phyloP scores from a whole-genome alignment of 768 basidiomycete genomes.

The Punctularia strigosozonata region DNA sequence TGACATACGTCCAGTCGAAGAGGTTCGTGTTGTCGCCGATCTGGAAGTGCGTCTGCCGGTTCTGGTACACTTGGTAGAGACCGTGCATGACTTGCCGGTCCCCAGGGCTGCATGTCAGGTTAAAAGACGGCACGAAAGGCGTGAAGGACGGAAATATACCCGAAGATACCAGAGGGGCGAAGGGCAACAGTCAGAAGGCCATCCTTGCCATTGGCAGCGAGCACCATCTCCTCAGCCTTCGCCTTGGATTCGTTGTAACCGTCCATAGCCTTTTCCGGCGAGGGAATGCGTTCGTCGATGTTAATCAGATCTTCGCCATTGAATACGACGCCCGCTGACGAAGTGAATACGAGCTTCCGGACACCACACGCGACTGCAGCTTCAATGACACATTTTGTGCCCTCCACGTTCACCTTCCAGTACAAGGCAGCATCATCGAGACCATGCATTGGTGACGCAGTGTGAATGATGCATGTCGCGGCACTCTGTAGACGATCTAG shows the following conservation, averaged over 20 bases:
- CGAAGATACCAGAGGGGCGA: slow-evolving; percentile 91
- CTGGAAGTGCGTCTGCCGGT: slow-evolving; percentile 83
- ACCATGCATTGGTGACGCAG: slow-evolving; percentile 75
- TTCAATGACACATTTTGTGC: slow-evolving; percentile 75
- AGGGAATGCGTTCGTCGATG: slow-evolving; percentile 77
- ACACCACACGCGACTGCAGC: slow-evolving; percentile 66
- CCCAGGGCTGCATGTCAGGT: slow-evolving; percentile 51
- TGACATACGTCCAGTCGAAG: slow-evolving; percentile 95
- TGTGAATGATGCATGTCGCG: slow-evolving; percentile 89
- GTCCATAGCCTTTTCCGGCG: slow-evolving; percentile 67
- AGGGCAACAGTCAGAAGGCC: slow-evolving; percentile 84
- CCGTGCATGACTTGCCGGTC: slow-evolving; percentile 80
- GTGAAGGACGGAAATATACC: slow-evolving; percentile 35
- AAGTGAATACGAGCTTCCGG: slow-evolving; percentile 86
- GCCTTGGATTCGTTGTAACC: slow-evolving; percentile 94
- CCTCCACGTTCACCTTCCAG: slow-evolving; percentile 90
- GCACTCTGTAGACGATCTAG: slow-evolving; percentile 49
- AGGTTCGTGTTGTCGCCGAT: slow-evolving; percentile 90
- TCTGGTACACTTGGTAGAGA: slow-evolving; percentile 68
- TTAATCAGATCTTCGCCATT: slow-evolving; percentile 72
- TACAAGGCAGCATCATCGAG: slow-evolving; percentile 59
- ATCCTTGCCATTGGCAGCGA: slow-evolving; percentile 77
- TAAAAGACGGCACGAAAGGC: neutral
- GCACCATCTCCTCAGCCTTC: slow-evolving; percentile 70
- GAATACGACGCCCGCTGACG: slow-evolving; percentile 85